Evolutionary conservation across 2,329 filamentous ascomycete genomes (phyloP).

Genomic region (Nemania bipapillata): DNA sequence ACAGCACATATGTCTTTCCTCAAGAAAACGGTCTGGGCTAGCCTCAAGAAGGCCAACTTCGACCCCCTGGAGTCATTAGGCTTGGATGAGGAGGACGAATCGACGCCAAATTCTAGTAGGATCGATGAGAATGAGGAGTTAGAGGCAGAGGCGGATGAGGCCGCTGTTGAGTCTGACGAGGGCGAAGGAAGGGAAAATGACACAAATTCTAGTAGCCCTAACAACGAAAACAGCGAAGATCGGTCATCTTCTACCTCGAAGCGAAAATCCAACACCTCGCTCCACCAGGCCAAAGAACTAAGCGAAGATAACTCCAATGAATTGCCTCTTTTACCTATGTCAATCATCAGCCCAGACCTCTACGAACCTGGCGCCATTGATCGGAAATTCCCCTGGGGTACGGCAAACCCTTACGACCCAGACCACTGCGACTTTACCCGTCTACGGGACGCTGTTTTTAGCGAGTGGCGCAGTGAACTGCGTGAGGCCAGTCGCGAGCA

Average conservation of each 20-base stretch:
- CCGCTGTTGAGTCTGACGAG: slow-evolving; percentile 43
- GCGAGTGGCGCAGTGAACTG: slow-evolving; percentile 90
- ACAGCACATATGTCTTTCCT: slow-evolving; percentile 90
- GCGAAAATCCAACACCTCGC: slow-evolving; percentile 60
- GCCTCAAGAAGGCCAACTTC: slow-evolving; percentile 83
- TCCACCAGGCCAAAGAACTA: slow-evolving; percentile 58
- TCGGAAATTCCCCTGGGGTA: slow-evolving; percentile 94
- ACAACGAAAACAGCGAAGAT: slow-evolving; percentile 50
- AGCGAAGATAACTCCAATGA: slow-evolving; percentile 62
- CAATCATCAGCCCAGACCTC: slow-evolving; percentile 91
- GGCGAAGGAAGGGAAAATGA: slow-evolving; percentile 46
- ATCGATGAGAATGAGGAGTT: slow-evolving; percentile 68
- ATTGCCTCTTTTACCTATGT: slow-evolving; percentile 82
- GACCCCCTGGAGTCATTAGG: slow-evolving; percentile 89
- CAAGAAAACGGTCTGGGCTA: slow-evolving; percentile 90
- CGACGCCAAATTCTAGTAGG: slow-evolving; percentile 60
- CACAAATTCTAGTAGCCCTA: slow-evolving; percentile 24
- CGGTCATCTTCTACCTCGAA: slow-evolving; percentile 56
- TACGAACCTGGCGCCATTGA: slow-evolving; percentile 85
- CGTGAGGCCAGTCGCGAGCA: slow-evolving; percentile 89
- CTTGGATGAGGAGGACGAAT: slow-evolving; percentile 75
- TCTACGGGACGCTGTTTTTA: slow-evolving; percentile 91
- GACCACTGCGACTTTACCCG: slow-evolving; percentile 93
- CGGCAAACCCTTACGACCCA: slow-evolving; percentile 90
- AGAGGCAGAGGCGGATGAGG: slow-evolving; percentile 47